Evolutionary conservation across 805 yeast genomes (phyloP).

Genomic region (Ogataea nitratoaversa): DNA sequence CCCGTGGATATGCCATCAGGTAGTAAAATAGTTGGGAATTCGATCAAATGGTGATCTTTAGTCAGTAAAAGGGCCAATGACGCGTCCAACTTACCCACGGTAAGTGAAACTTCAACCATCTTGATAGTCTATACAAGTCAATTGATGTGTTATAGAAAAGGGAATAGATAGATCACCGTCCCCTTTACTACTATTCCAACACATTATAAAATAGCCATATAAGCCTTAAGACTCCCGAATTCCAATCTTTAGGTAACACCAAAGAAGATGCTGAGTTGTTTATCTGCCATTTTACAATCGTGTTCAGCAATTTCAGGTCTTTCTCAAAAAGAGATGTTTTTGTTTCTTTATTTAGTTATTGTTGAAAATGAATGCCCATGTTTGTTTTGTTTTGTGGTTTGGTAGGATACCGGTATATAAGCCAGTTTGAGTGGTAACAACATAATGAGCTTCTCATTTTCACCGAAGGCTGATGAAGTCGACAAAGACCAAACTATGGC

Average conservation of each 20-base stretch:
- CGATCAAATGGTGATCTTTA: conserved; percentile 85
- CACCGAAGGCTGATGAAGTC: background rate
- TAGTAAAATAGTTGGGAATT: conserved; percentile 89
- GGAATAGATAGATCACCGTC: too few species aligned
- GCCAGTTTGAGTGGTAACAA: background rate
- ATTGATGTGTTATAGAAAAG: background rate
- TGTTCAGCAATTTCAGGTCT: background rate
- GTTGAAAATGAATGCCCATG: too few species aligned
- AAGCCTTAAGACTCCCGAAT: too few species aligned
- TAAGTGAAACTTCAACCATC: conserved; percentile 87
- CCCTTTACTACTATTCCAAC: too few species aligned
- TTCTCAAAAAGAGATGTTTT: background rate
- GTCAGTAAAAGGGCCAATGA: conserved; percentile 88
- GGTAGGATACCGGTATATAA: too few species aligned
- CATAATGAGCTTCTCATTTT: too few species aligned
- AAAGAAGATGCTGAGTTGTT: background rate
- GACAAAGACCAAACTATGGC: background rate
- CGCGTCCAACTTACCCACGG: conserved; percentile 95
- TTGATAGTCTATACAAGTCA: background rate
- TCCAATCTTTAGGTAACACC: too few species aligned
- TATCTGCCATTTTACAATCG: background rate
- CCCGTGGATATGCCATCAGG: conserved; percentile 93
- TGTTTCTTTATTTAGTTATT: background rate
- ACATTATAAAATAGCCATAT: too few species aligned
- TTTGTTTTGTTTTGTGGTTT: too few species aligned